Evolutionary conservation across 768 basidiomycete species (phyloP), one percentile per base, ranked within the genome.

Genomic region (Rhodotorula graminis): DNA sequence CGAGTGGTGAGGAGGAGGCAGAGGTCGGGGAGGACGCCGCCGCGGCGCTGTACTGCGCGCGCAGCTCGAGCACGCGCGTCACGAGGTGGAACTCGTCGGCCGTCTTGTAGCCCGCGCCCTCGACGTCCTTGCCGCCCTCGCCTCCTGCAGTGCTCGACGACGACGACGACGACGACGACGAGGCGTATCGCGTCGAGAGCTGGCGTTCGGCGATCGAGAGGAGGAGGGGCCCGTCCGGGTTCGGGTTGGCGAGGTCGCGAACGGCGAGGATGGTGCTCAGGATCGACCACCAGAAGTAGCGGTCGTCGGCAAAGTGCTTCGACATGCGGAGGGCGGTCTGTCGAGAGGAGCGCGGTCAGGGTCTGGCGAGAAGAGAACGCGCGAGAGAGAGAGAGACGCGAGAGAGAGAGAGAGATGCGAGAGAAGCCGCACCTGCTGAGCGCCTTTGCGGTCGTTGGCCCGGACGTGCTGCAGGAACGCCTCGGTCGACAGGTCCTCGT

Each of bases 201-300:
- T 67, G 71, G 4, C 66, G 68, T 53, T 76, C 75, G 59, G 69
- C 71, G 60, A 73, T 46, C 27, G 71, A 59, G 46, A 76, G 75
- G n/a, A 73, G 69, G 42, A 66, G 25, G 44, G 60, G 40, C 49
- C 53, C 55, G 23, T 67, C 18, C 16, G 71, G 69, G 55, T 65
- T 61, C 16, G 71, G 69, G 55, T 65, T 61, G 0, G 49, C 29
- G 42, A 60, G 63, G 61, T 73, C 47, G 27, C 56, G 60, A 50
- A 71, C 33, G 21, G 57, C 64, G 47, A 73, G 71, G 29, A 76
- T 61, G n/a, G 68, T 61, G 11, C 47, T 55, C 55, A 65, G 55
- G 69, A 76, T 49, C 27, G 60, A 73, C 75, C 75, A 76, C 62
- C 72, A 70, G 37, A 65, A 25, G 69, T 68, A 76, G 29, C 59